Conservation (phyloP, 768 basidiomycete genomes). For the Leucocoprinus sp. region DNA sequence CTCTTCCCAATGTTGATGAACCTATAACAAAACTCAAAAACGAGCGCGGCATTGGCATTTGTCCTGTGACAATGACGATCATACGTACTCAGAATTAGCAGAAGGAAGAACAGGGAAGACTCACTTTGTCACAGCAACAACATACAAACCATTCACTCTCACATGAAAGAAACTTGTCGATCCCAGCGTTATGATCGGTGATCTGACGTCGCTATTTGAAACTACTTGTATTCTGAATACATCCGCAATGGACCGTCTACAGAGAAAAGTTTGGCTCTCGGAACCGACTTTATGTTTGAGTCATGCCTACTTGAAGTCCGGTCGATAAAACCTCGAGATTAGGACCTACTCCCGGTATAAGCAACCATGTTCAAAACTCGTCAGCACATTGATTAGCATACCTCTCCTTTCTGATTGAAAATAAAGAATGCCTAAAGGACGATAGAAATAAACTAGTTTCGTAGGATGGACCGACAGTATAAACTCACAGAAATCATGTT, state of each 20-base stretch:
- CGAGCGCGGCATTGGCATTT: slow-evolving; percentile 95
- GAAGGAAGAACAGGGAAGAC: slow-evolving; percentile 15
- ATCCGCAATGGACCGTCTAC: slow-evolving; percentile 90
- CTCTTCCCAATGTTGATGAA: slow-evolving; percentile 92
- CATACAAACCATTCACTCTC: slow-evolving; percentile 88
- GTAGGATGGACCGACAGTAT: too few species aligned
- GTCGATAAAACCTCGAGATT: slow-evolving; percentile 91
- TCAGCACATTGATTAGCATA: slow-evolving; percentile 29
- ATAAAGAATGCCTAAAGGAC: slow-evolving; percentile 86
- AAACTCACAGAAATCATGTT: too few species aligned
- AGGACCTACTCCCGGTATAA: slow-evolving; percentile 47
- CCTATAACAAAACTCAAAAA: slow-evolving; percentile 96
- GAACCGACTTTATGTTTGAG: background rate
- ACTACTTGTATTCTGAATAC: slow-evolving; percentile 99
- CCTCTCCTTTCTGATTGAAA: slow-evolving; percentile 99
- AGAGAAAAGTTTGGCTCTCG: background rate
- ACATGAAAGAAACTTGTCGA: slow-evolving; percentile 99
- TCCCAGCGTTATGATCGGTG: slow-evolving; percentile 94
- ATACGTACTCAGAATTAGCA: background rate
- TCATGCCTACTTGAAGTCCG: slow-evolving; percentile 84
- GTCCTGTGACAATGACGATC: slow-evolving; percentile 41
- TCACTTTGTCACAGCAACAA: slow-evolving; percentile 94
- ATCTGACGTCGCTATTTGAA: slow-evolving; percentile 93
- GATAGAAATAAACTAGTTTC: too few species aligned
- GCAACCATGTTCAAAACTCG: background rate